phyloP scores from a whole-genome alignment of 805 yeast genomes.

The Wickerhamiella parazyma region DNA sequence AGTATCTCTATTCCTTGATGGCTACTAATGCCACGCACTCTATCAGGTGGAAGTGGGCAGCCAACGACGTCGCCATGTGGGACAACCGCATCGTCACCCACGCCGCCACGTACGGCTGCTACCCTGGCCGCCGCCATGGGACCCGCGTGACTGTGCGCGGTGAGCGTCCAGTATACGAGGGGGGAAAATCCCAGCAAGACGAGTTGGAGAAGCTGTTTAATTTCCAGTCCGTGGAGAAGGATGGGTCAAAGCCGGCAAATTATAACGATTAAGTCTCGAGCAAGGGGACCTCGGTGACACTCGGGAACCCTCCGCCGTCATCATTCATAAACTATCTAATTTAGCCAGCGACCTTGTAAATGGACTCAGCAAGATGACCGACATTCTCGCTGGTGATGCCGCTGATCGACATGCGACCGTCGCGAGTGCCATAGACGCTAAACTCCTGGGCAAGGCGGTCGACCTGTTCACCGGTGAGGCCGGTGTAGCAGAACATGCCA shows the following conservation, averaged over 20 bases:
- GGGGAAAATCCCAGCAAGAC: conserved; percentile 19
- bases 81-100: conserved; percentile 42
- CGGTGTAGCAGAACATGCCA: conserved; percentile 97
- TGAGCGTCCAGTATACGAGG: conserved; percentile 37
- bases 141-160: conserved; percentile 42
- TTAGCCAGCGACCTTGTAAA: conserved; percentile 23
- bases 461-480: conserved; percentile 64
- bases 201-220: conserved; percentile 4
- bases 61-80: conserved; percentile 38
- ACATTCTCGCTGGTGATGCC: conserved; percentile 77
- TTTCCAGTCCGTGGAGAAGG: conserved; percentile 2
- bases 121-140: conserved; percentile 29
- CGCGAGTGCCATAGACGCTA: conserved; percentile 73
- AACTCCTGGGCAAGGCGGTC: conserved; percentile 55
- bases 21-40: conserved; percentile 28
- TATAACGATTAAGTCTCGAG: conserved; percentile 4
- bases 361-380: conserved; percentile 33
- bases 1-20: conserved; percentile 35
- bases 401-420: conserved; percentile 84
- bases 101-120: conserved; percentile 36
- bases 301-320: too few species aligned
- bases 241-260: conserved; percentile 7
- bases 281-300: too few species aligned
- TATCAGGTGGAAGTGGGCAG: conserved; percentile 37
- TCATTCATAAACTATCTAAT: neutral